These are phyloP conservation scores for Puccinia triticina DNA, from an alignment of 1,284 basidiomycete genomes.

Conservation along the genomic window DNA sequence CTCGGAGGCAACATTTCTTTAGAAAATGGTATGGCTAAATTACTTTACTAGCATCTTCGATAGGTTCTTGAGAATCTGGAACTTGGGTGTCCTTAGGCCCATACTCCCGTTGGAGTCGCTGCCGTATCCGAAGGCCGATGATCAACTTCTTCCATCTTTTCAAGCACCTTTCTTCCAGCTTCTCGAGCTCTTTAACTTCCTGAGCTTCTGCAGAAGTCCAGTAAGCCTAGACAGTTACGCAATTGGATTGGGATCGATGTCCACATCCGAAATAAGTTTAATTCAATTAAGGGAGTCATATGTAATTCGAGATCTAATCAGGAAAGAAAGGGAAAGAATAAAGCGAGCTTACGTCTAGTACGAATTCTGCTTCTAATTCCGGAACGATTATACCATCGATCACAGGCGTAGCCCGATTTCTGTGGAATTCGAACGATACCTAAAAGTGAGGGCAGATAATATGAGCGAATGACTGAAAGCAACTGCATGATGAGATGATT, in stretches of 20 bases:
- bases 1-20: neutral
- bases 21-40: neutral
- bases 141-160: conserved; percentile 88
- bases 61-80: conserved; percentile 6
- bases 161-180: conserved; percentile 76
- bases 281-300: neutral
- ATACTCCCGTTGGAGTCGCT: conserved; percentile 81
- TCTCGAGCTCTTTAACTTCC: conserved; percentile 74
- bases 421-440: conserved; percentile 95
- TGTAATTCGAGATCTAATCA: neutral
- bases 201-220: conserved; percentile 77
- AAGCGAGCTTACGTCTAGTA: conserved; percentile 71
- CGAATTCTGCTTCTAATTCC: conserved; percentile 71
- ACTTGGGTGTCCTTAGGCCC: conserved; percentile 54
- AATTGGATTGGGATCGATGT: neutral
- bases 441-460: conserved; percentile 57
- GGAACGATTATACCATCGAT: conserved; percentile 86
- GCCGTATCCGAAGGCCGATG: conserved; percentile 81
- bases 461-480: neutral
- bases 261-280: neutral
- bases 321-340: neutral
- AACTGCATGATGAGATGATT: neutral
- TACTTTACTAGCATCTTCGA: conserved; percentile 33
- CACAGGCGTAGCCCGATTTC: conserved; percentile 80
- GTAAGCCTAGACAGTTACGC: conserved; percentile 68